Percentiles rank a stretch among this genome's conserved stretches.
These are phyloP conservation scores for Alternaria alternata DNA, from an alignment of 2,329 filamentous ascomycete genomes.

Conservation along the genomic window DNA sequence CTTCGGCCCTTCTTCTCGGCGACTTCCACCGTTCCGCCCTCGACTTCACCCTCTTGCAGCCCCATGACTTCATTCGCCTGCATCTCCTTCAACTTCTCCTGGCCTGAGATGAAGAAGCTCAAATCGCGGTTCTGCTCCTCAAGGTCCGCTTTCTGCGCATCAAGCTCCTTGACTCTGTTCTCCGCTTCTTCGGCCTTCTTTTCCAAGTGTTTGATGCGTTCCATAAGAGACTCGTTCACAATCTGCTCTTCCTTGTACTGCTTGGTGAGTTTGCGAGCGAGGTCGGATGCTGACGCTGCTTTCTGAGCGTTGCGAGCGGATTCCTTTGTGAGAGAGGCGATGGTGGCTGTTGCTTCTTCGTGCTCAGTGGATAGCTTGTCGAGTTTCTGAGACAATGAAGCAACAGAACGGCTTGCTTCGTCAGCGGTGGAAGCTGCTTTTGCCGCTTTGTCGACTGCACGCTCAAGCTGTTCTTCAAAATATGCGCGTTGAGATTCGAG, in stretches of 20 bases:
- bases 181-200: conserved; percentile 66
- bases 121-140: conserved; percentile 88
- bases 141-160: conserved; percentile 71
- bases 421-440: conserved; percentile 74
- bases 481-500: conserved; percentile 92
- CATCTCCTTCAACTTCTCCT: conserved; percentile 79
- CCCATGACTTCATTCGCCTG: conserved; percentile 75
- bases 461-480: conserved; percentile 90
- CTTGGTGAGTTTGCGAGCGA: conserved; percentile 78
- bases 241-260: conserved; percentile 87
- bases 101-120: conserved; percentile 84
- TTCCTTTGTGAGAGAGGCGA: conserved; percentile 76
- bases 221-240: conserved; percentile 80
- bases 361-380: conserved; percentile 64
- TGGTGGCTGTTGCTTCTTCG: conserved; percentile 59
- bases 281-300: conserved; percentile 74
- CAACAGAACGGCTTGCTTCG: conserved; percentile 62
- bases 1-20: conserved; percentile 40
- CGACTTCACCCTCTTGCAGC: conserved; percentile 68
- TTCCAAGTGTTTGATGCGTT: conserved; percentile 76
- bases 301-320: conserved; percentile 63
- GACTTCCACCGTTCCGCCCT: conserved; percentile 46
- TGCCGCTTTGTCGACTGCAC: conserved; percentile 87
- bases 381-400: conserved; percentile 61
- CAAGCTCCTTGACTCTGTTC: conserved; percentile 51